Conservation (phyloP, 2,329 filamentous ascomycete genomes). For the Cryphonectria parasitica region DNA sequence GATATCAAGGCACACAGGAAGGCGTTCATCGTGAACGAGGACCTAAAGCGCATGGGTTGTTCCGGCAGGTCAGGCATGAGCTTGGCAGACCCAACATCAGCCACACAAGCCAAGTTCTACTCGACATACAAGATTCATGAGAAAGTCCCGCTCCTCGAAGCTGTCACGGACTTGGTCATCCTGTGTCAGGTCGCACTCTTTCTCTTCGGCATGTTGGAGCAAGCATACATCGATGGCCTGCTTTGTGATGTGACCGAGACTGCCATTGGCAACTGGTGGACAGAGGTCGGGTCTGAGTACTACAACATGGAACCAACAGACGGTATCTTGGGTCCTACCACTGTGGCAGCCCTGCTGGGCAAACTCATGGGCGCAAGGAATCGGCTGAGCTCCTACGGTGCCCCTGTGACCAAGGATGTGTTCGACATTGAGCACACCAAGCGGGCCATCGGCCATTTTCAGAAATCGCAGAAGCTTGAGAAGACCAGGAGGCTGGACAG, state of each 20-base stretch:
- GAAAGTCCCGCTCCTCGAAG: constrained; percentile 74
- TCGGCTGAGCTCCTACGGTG: constrained; percentile 80
- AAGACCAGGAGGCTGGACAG: constrained; percentile 80
- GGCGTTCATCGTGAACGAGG: constrained; percentile 90
- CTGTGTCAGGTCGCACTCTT: constrained; percentile 88
- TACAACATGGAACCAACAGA: constrained; percentile 93
- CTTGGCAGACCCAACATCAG: constrained; percentile 74
- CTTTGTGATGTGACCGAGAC: constrained; percentile 92
- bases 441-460: constrained; percentile 82
- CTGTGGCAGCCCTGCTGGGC: constrained; percentile 84
- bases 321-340: constrained; percentile 89
- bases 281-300: constrained; percentile 86
- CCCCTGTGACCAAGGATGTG: constrained; percentile 85
- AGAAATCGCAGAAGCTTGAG: constrained; percentile 83
- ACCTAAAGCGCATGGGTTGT: constrained; percentile 89
- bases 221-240: constrained; percentile 87
- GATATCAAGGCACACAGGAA: constrained; percentile 80
- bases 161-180: constrained; percentile 87
- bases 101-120: constrained; percentile 87
- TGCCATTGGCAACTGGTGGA: constrained; percentile 94
- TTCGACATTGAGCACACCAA: constrained; percentile 86
- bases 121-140: constrained; percentile 89
- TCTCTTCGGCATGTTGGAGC: constrained; percentile 84
- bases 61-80: constrained; percentile 87
- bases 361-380: constrained; percentile 90